Base-by-base conservation (phyloP, 495 filamentous ascomycete genomes). In the Talaromyces wortmannii region DNA sequence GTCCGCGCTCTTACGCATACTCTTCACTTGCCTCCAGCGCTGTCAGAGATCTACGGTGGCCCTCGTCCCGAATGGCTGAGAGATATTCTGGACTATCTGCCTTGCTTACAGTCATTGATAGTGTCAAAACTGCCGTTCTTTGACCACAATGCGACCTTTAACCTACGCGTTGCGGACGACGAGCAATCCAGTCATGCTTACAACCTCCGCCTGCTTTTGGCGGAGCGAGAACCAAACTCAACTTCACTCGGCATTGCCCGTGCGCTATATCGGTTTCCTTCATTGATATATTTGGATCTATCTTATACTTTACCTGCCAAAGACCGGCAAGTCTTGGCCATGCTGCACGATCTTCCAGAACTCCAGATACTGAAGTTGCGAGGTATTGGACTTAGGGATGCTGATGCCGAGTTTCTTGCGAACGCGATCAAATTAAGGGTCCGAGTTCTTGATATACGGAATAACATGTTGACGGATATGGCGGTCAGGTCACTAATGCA, bases 11-110 rank as follows among this genome's bases (percentile, higher is more conserved):
- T 84, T 31, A 85, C 81, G 12, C 84, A 86, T 60, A 87, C 84
- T 0, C 73, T 87, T 33, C 82, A 86, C 66, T 71, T 87, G n/a
- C 83, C 83, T 11, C 83, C 84, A 12, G 83, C 84, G 15, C 70
- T 84, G 23, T 81, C 82, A 6, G 84, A 87, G 61, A 78, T 85
- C 45, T 87, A 85, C 66, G 82, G 77, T 57, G 80, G 82, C 11
- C 82, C 83, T 5, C 78, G 81, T 53, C 71, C 74, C 10, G 78
- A 76, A 49, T 87, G 84, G 84, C 69, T 87, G 16, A 70, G 76
- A 48, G 82, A 87, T 55, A 72, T 86, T 30, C 71, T 87, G 13
- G 79, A 83, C 36, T 77, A 72, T 17, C 65, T 86, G 17, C 84
- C 83, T 2, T 77, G 75, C 40, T 67, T 87, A 16, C 84, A 86